Evolutionary conservation across 192 early-diverging fungal species (phyloP).

Genomic region (Gonapodya sp.): DNA sequence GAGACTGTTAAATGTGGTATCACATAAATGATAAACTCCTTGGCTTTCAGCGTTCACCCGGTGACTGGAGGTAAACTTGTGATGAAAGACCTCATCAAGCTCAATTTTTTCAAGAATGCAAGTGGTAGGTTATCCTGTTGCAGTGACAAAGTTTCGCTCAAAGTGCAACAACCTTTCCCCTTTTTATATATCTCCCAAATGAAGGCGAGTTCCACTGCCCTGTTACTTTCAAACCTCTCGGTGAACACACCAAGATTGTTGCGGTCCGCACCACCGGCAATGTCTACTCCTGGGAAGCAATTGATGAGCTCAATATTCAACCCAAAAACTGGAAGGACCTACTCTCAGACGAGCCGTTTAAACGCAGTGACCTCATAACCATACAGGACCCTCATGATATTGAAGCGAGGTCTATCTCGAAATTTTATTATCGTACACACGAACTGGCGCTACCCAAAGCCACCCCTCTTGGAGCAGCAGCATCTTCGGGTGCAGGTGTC

Average conservation of each 20-base stretch:
- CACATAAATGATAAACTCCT: too few species aligned
- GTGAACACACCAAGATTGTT: constrained; percentile 73
- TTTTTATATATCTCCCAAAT: neutral
- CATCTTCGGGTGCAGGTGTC: too few species aligned
- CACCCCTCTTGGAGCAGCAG: neutral
- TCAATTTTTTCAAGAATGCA: constrained; percentile 76
- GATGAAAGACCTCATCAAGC: constrained; percentile 57
- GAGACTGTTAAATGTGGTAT: neutral
- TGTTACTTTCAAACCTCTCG: constrained; percentile 81
- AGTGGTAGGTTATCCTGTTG: neutral
- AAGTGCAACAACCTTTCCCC: neutral
- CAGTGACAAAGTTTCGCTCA: neutral
- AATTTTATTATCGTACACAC: constrained; percentile 69
- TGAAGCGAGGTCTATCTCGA: constrained; percentile 46
- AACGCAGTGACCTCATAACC: constrained; percentile 76
- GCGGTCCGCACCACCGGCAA: constrained; percentile 77
- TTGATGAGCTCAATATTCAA: constrained; percentile 80
- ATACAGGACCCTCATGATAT: constrained; percentile 82
- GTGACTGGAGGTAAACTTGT: constrained; percentile 70
- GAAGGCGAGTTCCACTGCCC: constrained; percentile 79
- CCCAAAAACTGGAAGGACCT: constrained; percentile 78
- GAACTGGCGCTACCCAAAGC: constrained; percentile 47
- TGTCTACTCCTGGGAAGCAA: constrained; percentile 75
- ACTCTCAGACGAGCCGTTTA: constrained; percentile 78
- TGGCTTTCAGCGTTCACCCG: constrained; percentile 52